Conservation (phyloP, 2,329 filamentous ascomycete species). For the Cryphonectria japonica region DNA sequence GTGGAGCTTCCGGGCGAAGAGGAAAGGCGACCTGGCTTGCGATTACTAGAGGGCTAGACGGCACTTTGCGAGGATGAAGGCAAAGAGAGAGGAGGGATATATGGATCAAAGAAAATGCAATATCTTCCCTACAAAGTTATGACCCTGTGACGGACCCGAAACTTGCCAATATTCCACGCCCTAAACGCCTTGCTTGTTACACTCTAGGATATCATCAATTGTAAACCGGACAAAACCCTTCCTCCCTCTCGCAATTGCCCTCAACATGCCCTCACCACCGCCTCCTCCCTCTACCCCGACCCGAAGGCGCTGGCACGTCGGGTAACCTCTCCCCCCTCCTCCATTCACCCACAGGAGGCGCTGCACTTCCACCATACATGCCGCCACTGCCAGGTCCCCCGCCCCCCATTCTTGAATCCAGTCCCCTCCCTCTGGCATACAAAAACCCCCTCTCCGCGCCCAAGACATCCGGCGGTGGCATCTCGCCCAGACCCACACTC, state of each 20-base stretch:
- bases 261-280: constrained; percentile 37
- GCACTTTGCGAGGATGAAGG: background rate
- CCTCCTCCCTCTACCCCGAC: constrained; percentile 52
- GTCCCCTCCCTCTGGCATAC: constrained; percentile 9
- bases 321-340: constrained; percentile 67
- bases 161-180: background rate
- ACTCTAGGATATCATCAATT: constrained; percentile 18
- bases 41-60: constrained; percentile 65
- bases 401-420: constrained; percentile 40
- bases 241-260: background rate
- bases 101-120: constrained; percentile 7
- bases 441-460: constrained; percentile 50
- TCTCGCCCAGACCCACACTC: constrained; percentile 33
- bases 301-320: constrained; percentile 47
- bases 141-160: background rate
- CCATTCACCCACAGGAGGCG: constrained; percentile 60
- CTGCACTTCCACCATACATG: constrained; percentile 41
- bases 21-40: constrained; percentile 79
- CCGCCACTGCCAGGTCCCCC: constrained; percentile 34
- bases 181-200: constrained; percentile 11
- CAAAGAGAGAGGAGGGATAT: background rate
- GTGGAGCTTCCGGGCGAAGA: constrained; percentile 83
- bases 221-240: background rate
- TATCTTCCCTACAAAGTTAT: background rate
- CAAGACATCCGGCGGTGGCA: constrained; percentile 33